Conservation (phyloP, 1,284 basidiomycete species). For the Malassezia caprae region DNA sequence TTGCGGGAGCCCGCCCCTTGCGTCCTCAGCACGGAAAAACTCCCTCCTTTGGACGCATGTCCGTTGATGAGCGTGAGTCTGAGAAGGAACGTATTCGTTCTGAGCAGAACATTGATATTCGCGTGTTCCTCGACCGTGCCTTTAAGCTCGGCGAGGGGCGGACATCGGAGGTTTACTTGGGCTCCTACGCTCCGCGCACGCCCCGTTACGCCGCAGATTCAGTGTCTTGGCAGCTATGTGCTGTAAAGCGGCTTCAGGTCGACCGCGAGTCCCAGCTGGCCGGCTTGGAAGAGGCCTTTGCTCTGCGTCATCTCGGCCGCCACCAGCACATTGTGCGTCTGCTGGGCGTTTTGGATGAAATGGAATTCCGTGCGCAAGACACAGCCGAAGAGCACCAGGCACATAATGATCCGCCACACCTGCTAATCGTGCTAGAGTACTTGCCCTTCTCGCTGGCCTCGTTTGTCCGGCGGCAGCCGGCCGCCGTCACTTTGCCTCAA, state of each 20-base stretch:
- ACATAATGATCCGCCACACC: slow-evolving; percentile 25
- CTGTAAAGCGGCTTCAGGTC: slow-evolving; percentile 42
- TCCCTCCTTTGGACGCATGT: slow-evolving; percentile 31
- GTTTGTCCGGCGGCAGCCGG: slow-evolving; percentile 21
- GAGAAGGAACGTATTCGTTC: slow-evolving; percentile 32
- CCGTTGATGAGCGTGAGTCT: slow-evolving; percentile 30
- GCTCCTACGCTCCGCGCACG: slow-evolving; percentile 18
- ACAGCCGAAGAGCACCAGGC: neutral
- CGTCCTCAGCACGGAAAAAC: slow-evolving; percentile 21
- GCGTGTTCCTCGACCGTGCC: slow-evolving; percentile 31
- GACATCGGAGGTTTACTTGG: slow-evolving; percentile 40
- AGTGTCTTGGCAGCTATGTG: slow-evolving; percentile 34
- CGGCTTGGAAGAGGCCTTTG: slow-evolving; percentile 44
- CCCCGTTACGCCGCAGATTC: neutral
- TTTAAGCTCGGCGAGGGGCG: slow-evolving; percentile 41
- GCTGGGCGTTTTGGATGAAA: slow-evolving; percentile 40
- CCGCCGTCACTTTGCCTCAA: slow-evolving; percentile 25
- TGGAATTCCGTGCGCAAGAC: slow-evolving; percentile 18
- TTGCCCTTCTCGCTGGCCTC: slow-evolving; percentile 32
- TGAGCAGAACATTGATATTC: slow-evolving; percentile 33
- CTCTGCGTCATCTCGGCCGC: slow-evolving; percentile 33
- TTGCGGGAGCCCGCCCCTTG: neutral
- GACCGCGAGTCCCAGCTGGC: slow-evolving; percentile 41
- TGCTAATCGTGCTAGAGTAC: slow-evolving; percentile 43
- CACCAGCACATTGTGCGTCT: slow-evolving; percentile 41